A percentile compares a stretch with the other conserved stretches of the same genome.
Conservation (phyloP, 1,284 basidiomycete genomes). For the Heterobasidion irregulare region DNA sequence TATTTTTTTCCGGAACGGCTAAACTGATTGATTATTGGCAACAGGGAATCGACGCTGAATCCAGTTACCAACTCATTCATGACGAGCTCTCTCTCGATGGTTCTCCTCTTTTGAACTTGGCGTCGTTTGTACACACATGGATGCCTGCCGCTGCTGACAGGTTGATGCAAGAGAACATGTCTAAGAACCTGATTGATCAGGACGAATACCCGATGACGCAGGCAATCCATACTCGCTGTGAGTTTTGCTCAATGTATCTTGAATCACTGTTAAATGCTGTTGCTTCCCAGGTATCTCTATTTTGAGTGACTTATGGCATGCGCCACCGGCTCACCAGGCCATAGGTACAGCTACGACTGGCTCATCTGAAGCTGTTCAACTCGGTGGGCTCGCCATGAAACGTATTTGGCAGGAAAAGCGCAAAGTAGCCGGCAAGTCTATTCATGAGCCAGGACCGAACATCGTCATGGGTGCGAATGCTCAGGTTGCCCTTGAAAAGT, state of each 20-base stretch:
- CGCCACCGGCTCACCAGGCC: slow-evolving; percentile 62
- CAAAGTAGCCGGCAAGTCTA: slow-evolving; percentile 81
- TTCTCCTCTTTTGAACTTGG: slow-evolving; percentile 74
- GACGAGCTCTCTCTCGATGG: slow-evolving; percentile 82
- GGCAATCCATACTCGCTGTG: slow-evolving; percentile 21
- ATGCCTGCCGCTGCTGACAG: slow-evolving; percentile 58
- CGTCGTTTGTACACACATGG: slow-evolving; percentile 63
- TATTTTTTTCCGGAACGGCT: neutral
- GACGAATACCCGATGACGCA: slow-evolving; percentile 89
- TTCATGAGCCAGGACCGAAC: slow-evolving; percentile 69
- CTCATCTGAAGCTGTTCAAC: slow-evolving; percentile 88
- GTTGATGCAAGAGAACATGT: slow-evolving; percentile 78
- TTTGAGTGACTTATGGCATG: slow-evolving; percentile 91
- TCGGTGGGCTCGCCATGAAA: slow-evolving; percentile 94
- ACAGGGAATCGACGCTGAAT: slow-evolving; percentile 45
- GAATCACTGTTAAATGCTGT: neutral
- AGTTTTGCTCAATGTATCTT: slow-evolving; percentile 51
- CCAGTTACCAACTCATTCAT: slow-evolving; percentile 76
- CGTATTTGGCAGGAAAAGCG: slow-evolving; percentile 87
- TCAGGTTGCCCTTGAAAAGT: slow-evolving; percentile 62
- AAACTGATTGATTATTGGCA: neutral
- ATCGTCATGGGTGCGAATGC: slow-evolving; percentile 33
- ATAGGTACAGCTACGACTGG: slow-evolving; percentile 93
- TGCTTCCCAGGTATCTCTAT: slow-evolving; percentile 70
- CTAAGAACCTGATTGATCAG: slow-evolving; percentile 86